A percentile compares a stretch with the other conserved stretches of the same genome.
These are phyloP conservation scores for Haplographium delicatum DNA, from an alignment of 495 filamentous ascomycete genomes.

Conservation along the genomic window DNA sequence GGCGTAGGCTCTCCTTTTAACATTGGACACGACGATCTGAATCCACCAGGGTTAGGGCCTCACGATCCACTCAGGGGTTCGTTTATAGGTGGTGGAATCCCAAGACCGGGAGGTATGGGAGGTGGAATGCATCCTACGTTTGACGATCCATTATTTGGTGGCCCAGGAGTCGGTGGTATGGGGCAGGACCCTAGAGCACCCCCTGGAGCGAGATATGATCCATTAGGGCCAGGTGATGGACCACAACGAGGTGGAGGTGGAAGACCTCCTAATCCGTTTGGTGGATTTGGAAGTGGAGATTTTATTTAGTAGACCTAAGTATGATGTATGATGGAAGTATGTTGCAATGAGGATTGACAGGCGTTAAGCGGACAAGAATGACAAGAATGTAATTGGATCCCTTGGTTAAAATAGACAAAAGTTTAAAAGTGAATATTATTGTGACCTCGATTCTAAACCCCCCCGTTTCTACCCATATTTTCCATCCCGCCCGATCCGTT, in stretches of 20 bases:
- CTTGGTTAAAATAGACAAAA: too few species aligned
- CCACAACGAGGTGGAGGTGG: slow-evolving; percentile 40
- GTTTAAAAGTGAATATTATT: not conserved
- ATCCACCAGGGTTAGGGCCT: slow-evolving; percentile 81
- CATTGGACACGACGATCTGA: slow-evolving; percentile 80
- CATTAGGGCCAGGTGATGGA: slow-evolving; percentile 67
- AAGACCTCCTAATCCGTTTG: slow-evolving; percentile 51
- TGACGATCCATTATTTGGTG: slow-evolving; percentile 85
- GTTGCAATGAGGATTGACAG: not conserved
- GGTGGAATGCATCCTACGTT: slow-evolving; percentile 98
- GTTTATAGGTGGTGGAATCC: slow-evolving; percentile 46
- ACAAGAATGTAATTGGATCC: too few species aligned
- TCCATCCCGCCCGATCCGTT: too few species aligned
- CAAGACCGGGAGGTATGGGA: slow-evolving; percentile 37
- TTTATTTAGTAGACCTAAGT: slow-evolving; percentile 48
- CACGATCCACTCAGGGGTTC: slow-evolving; percentile 70
- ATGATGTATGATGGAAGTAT: not conserved
- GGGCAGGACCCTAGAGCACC: slow-evolving; percentile 51
- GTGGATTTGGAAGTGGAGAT: slow-evolving; percentile 60
- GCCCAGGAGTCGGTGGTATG: slow-evolving; percentile 42
- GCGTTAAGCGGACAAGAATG: too few species aligned
- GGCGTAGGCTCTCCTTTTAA: slow-evolving; percentile 53
- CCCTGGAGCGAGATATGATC: slow-evolving; percentile 67
- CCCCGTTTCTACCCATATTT: too few species aligned
- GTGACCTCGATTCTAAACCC: not conserved